These are phyloP conservation scores for Hypoxylon subgilvum DNA, from an alignment of 495 filamentous ascomycete genomes.

Conservation along the genomic window DNA sequence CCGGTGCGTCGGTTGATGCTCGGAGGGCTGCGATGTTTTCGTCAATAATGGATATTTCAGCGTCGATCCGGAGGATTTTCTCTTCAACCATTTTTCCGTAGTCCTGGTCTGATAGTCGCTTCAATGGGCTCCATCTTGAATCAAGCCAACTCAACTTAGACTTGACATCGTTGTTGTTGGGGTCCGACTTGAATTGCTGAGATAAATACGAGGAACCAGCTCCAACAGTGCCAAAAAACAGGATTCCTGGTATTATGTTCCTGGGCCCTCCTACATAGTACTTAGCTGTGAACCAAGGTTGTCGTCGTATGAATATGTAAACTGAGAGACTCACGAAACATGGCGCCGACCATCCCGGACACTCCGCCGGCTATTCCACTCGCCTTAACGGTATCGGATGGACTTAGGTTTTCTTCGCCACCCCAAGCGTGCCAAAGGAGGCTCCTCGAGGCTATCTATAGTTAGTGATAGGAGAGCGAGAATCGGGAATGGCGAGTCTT, in stretches of 20 bases:
- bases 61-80: slow-evolving; percentile 77
- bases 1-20: slow-evolving; percentile 32
- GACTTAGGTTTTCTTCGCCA: slow-evolving; percentile 55
- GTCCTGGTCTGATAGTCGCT: slow-evolving; percentile 74
- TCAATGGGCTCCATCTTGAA: slow-evolving; percentile 85
- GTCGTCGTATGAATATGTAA: background rate
- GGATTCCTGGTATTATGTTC: slow-evolving; percentile 51
- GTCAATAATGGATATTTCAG: slow-evolving; percentile 84
- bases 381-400: slow-evolving; percentile 63
- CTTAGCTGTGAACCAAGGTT: slow-evolving; percentile 24
- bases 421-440: slow-evolving; percentile 44
- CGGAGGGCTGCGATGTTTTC: slow-evolving; percentile 74
- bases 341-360: slow-evolving; percentile 68
- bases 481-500: slow-evolving; percentile 36
- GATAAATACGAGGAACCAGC: slow-evolving; percentile 23
- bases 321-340: slow-evolving; percentile 63
- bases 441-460: slow-evolving; percentile 44
- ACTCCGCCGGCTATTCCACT: slow-evolving; percentile 73
- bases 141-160: slow-evolving; percentile 46
- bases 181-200: background rate
- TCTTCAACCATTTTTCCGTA: slow-evolving; percentile 78
- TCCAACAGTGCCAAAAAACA: slow-evolving; percentile 42
- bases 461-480: slow-evolving; percentile 20
- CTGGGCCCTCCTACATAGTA: slow-evolving; percentile 46
- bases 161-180: slow-evolving; percentile 7